phyloP scores from a whole-genome alignment of 139 green algal species.

The Asterochloris sp. region DNA sequence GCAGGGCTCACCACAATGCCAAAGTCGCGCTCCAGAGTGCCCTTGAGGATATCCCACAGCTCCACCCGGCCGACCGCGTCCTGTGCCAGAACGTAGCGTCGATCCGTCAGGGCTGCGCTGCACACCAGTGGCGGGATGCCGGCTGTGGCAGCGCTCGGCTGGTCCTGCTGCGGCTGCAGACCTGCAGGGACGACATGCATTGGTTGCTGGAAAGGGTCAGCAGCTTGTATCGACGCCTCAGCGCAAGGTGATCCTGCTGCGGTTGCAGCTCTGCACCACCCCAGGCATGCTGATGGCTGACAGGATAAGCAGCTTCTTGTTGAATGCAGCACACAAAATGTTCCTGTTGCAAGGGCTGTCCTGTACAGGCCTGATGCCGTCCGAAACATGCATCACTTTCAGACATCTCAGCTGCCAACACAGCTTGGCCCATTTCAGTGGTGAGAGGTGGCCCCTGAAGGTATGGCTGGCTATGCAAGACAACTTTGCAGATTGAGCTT shows the following conservation, averaged over 20 bases:
- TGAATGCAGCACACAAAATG: too few relatives aligned
- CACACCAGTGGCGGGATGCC: slow-evolving; percentile 29
- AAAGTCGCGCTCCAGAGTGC: slow-evolving; percentile 35
- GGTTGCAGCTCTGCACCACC: neutral
- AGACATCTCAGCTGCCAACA: too few relatives aligned
- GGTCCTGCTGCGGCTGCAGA: slow-evolving; percentile 18
- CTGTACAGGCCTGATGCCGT: too few relatives aligned
- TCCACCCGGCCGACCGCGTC: slow-evolving; percentile 53
- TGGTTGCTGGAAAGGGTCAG: neutral
- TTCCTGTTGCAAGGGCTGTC: too few relatives aligned
- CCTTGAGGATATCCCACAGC: slow-evolving; percentile 72
- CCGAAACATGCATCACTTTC: too few relatives aligned
- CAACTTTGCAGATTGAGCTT: too few relatives aligned
- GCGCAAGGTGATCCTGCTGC: neutral
- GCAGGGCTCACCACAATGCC: neutral
- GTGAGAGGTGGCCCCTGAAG: too few relatives aligned
- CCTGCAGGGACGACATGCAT: neutral
- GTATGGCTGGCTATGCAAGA: too few relatives aligned
- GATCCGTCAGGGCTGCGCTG: slow-evolving; percentile 47
- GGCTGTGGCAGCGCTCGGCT: neutral
- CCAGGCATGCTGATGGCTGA: too few relatives aligned
- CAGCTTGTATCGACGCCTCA: neutral
- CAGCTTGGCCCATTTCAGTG: too few relatives aligned
- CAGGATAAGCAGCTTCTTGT: too few relatives aligned
- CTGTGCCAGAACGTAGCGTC: slow-evolving; percentile 68